Percentiles rank a stretch among this genome's conserved stretches.
Conservation (phyloP, 352 stramenopile genomes). For the Plasmopara halstedii region DNA sequence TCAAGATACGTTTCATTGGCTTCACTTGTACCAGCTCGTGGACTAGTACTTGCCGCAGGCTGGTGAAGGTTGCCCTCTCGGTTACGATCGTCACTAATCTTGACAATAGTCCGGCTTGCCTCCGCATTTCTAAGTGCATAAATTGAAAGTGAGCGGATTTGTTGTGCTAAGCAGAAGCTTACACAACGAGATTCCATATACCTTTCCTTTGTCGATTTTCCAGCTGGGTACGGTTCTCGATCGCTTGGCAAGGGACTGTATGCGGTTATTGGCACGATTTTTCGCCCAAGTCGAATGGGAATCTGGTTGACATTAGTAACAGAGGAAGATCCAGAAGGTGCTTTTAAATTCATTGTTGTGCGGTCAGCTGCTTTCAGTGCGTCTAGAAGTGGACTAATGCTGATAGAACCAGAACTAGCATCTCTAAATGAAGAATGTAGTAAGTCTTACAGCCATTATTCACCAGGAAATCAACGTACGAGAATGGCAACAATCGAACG, state of each 20-base stretch:
- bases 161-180: not conserved
- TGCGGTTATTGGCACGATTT: constrained; percentile 30
- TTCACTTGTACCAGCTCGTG: not conserved
- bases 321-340: constrained; percentile 14
- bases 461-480: constrained; percentile 26
- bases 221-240: constrained; percentile 27
- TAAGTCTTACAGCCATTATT: not conserved
- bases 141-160: not conserved
- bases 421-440: constrained; percentile 22
- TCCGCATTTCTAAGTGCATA: constrained; percentile 40
- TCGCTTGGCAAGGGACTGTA: constrained; percentile 17
- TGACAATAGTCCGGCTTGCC: constrained; percentile 53
- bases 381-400: constrained; percentile 32
- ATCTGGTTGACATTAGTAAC: constrained; percentile 30
- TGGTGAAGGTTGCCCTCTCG: constrained; percentile 49
- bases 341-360: constrained; percentile 29
- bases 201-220: constrained; percentile 72
- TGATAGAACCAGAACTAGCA: constrained; percentile 36
- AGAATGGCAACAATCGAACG: constrained; percentile 49
- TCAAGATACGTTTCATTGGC: constrained; percentile 18
- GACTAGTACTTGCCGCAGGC: constrained; percentile 13
- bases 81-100: constrained; percentile 58
- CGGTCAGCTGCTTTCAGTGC: constrained; percentile 45
- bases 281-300: constrained; percentile 52
- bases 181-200: constrained; percentile 3